Evolutionary conservation across 345 rosid species (phyloP), one percentile per base, ranked within the genome.

Genomic region (Reutealis trisperma): DNA sequence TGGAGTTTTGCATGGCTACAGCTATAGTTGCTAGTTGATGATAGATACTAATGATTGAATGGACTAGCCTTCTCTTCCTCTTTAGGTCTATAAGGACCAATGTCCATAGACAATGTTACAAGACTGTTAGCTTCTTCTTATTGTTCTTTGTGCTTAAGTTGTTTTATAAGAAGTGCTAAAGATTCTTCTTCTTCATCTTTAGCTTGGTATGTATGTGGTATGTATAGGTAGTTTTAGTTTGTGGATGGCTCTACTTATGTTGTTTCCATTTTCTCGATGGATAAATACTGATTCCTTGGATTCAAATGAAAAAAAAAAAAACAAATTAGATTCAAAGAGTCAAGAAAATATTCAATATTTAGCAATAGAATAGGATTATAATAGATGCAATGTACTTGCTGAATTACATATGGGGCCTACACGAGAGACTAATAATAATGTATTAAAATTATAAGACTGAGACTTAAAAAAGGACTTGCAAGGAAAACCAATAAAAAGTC

Each of bases 101-200:
- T 49, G 16, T 81, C 76, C 80, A 64, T 41, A 22, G 81, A 61
- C 45, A 67, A 74, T 19, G 73, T 44, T 30, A 63, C n/a, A 8
- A 74, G 77, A 10, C 78, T 73, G 67, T 70, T 61, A 9, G 71
- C 77, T 65, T 80, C 70, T 68, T 75, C 84, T 55, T 75, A 75
- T 8, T 69, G 85, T 57, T 89, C 87, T 18, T 65, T 63, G 44
- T 75, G 83, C 24, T 79, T 79, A 60, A 89, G 90, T 59, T 93
- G 86, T 75, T 87, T 88, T 1, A 84, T 82, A 2, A 88, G 89
- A 58, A 85, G 68, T 21, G 83, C 91, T 22, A 86, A 67, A 21
- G 90, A 82, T 69, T 78, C 84, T 24, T 87, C 90, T 57, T 87
- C 98, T 63, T 89, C 97, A 13, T 89, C 89, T 32, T 76, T 81